These are phyloP conservation scores for Globisporangium recalcitrans DNA, from an alignment of 352 stramenopile genomes.

Conservation along the genomic window DNA sequence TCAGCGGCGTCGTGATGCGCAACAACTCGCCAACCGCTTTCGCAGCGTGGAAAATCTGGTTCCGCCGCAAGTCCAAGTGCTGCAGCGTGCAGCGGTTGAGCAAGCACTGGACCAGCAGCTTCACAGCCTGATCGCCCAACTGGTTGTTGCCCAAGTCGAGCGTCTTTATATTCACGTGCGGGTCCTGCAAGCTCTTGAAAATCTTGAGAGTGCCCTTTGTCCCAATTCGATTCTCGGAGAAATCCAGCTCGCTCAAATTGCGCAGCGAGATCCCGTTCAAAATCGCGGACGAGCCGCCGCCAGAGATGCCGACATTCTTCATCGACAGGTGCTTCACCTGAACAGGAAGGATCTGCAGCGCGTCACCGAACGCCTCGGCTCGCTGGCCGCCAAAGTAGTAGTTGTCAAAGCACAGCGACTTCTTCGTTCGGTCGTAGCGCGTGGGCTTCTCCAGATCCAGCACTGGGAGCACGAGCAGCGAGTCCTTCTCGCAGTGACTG, in stretches of 20 bases:
- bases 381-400: slow-evolving; percentile 74
- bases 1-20: slow-evolving; percentile 51
- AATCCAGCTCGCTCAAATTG: slow-evolving; percentile 57
- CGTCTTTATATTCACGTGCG: slow-evolving; percentile 52
- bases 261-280: slow-evolving; percentile 45
- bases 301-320: slow-evolving; percentile 66
- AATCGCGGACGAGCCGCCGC: slow-evolving; percentile 46
- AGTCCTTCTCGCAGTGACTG: slow-evolving; percentile 42
- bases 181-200: slow-evolving; percentile 46
- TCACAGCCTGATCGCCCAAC: slow-evolving; percentile 56
- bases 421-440: slow-evolving; percentile 36
- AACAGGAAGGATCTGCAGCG: slow-evolving; percentile 51
- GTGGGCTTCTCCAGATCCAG: slow-evolving; percentile 47
- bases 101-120: slow-evolving; percentile 50
- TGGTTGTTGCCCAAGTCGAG: slow-evolving; percentile 71
- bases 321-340: slow-evolving; percentile 58
- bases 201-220: slow-evolving; percentile 48
- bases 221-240: slow-evolving; percentile 62
- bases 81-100: slow-evolving; percentile 67
- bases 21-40: slow-evolving; percentile 54
- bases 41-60: slow-evolving; percentile 62
- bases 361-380: slow-evolving; percentile 52
- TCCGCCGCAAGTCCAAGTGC: slow-evolving; percentile 50
- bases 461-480: slow-evolving; percentile 58
- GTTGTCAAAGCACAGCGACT: slow-evolving; percentile 56